Evolutionary conservation across 805 yeast genomes (phyloP), one percentile per base, ranked within the genome.

Genomic region (Hanseniaspora singularis): DNA sequence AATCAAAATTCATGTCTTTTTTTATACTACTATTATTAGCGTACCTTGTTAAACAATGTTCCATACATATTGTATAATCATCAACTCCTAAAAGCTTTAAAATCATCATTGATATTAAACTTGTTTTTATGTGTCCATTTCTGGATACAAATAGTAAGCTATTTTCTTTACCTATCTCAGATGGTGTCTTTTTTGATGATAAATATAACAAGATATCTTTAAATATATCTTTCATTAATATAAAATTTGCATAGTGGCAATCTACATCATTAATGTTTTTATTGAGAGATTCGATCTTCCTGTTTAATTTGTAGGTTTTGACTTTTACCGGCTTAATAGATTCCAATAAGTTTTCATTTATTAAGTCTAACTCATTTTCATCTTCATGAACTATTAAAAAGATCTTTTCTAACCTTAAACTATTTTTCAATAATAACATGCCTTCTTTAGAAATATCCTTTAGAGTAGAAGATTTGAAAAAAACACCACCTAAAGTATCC

Each of bases 351-450:
- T n/a, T n/a, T n/a, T n/a, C n/a, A n/a, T n/a, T n/a, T n/a, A n/a
- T n/a, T n/a, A n/a, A n/a, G n/a, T n/a, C n/a, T n/a, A n/a, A n/a
- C n/a, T n/a, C n/a, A n/a, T n/a, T 52, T 53, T 40, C 73, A 64
- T 58, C 84, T 94, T 3, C 70, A 69, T 14, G 61, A 64, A 0
- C 86, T 75, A 85, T 68, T 59, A 85, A 94, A 61, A 77, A 81
- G 1, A 83, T 63, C 1, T 71, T 67, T 37, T 63, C 67, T 28
- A 86, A 64, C 34, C 41, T 50, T 30, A 49, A 53, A 6, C 46
- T 53, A 33, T 57, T 55, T 20, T 58, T 55, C 54, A 77, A 53
- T 6, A 65, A 56, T 12, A 53, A 37, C 15, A 64, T 53, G 0
- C 94, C 94, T 0, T 50, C 42, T 0, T 55, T 64, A 0, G 87